Base-by-base conservation (phyloP, 768 basidiomycete species). In the Trametes coccinea region DNA sequence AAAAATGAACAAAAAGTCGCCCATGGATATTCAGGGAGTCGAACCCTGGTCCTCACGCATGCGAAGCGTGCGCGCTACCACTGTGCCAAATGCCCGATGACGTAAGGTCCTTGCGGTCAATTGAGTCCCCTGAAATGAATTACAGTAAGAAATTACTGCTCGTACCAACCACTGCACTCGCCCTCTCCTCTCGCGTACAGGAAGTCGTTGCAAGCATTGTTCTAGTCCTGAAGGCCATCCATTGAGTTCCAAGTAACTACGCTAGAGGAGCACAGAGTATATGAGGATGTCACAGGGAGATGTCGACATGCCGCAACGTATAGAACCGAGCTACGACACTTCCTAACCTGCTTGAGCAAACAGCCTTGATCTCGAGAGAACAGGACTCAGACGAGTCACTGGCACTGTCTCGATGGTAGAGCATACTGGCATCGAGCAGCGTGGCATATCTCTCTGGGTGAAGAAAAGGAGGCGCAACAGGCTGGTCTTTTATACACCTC, bases 241-340 rank as follows among this genome's bases (percentile, higher is more conserved):
- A 22, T 22, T 22, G 22, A 22, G 22, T 22, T 22, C 22, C 22
- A 22, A 22, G 22, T 22, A 22, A 22, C 22, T 22, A 22, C 22
- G 22, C 22, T 22, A 22, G 34, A 37, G 2, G 34, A 37, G 11
- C 2, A 37, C 34, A 37, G 22, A 6, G 34, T 11, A 37, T 11
- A 37, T 37, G 34, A 37, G 33, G 53, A 79, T 84, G 82, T 84
- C 70, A 80, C 83, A 84, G 78, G 71, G 68, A 75, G 61, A 75
- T 80, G 77, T 84, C 83, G 82, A 83, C 83, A 82, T 84, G 83
- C 81, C 82, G 80, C 74, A 74, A 77, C 80, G 81, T 84, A 68
- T 67, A 71, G 69, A 66, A 67, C 70, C 79, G 77, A 74, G 74
- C 79, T 71, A 77, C 82, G 79, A 84, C 83, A 84, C 82, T 84